Evolutionary conservation across 73 alveolate genomes (phyloP).

Genomic region (Symbiodinium natans): DNA sequence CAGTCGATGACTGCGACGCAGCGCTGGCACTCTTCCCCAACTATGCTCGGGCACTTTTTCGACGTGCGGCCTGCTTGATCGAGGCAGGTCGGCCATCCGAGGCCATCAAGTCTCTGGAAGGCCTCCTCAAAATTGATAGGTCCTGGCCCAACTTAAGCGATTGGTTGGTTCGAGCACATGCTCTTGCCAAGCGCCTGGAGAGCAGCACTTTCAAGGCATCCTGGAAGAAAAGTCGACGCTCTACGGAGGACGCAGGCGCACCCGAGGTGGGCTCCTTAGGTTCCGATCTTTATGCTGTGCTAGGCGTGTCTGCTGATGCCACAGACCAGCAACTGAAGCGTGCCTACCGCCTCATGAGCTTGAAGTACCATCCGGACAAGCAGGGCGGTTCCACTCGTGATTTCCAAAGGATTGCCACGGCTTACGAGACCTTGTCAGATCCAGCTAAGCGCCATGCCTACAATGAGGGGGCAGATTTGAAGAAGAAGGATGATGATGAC

Average conservation of each 20-base stretch:
- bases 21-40: conserved; percentile 73
- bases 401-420: conserved; percentile 72
- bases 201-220: conserved; percentile 29
- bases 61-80: conserved; percentile 55
- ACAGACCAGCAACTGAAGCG: conserved; percentile 92
- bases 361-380: conserved; percentile 86
- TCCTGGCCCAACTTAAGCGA: conserved; percentile 79
- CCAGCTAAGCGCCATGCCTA: conserved; percentile 77
- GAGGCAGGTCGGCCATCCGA: conserved; percentile 81
- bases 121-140: conserved; percentile 68
- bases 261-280: conserved; percentile 38
- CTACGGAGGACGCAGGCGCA: background rate
- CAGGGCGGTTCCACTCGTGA: conserved; percentile 86
- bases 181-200: conserved; percentile 69
- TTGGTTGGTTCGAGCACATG: conserved; percentile 93
- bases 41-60: conserved; percentile 77
- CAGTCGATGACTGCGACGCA: conserved; percentile 56
- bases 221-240: conserved; percentile 35
- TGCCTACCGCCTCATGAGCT: conserved; percentile 76
- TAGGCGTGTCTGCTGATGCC: conserved; percentile 86
- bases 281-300: conserved; percentile 63
- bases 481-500: conserved; percentile 49
- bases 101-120: conserved; percentile 55
- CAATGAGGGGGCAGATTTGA: conserved; percentile 77
- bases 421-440: conserved; percentile 76